Evolutionary conservation across 2,329 filamentous ascomycete genomes (phyloP), one percentile per base, ranked within the genome.

Genomic region (Trichoderma sp.): DNA sequence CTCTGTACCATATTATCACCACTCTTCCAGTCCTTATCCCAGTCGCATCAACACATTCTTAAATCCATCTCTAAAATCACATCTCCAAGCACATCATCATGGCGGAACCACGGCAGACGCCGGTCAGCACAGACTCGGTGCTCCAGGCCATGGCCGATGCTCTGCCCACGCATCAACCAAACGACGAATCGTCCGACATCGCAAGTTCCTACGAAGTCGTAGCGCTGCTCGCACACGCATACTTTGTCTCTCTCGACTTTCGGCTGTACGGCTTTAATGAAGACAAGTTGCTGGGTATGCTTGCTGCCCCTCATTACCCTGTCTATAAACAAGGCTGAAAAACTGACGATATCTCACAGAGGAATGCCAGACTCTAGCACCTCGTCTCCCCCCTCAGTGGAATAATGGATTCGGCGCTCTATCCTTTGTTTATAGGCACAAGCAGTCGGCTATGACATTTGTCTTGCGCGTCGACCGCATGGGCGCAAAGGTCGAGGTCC

Each of bases 361-460:
- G 34, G 84, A 88, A 77, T 89, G 89, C 77, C 83, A 87, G 70
- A 79, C 85, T 61, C 82, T 88, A 59, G 86, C 88, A 11, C 88
- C 88, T 9, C 86, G 90, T 36, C 86, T 98, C 3, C 93, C 94
- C 0, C 72, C 87, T 17, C 88, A 90, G 82, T 98, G 96, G 96
- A 97, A 97, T 81, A 84, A 89, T 13, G 88, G 88, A 23, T 87
- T 87, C 71, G 88, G 88, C 73, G 90, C 90, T 15, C 92, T 93
- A 79, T 89, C 91, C 70, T 98, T 98, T 81, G 89, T 94, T 74
- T 98, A 98, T 83, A 89, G 90, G 4, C 95, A 98, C 81, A 85
- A 88, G 28, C 93, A 97, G 79, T 97, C 94, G 0, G 91, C 94
- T 17, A 93, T 95, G 88, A 88, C 91, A 72, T 97, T 92, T 78